Conservation (phyloP, 345 rosid genomes). For the Salix caprea region DNA sequence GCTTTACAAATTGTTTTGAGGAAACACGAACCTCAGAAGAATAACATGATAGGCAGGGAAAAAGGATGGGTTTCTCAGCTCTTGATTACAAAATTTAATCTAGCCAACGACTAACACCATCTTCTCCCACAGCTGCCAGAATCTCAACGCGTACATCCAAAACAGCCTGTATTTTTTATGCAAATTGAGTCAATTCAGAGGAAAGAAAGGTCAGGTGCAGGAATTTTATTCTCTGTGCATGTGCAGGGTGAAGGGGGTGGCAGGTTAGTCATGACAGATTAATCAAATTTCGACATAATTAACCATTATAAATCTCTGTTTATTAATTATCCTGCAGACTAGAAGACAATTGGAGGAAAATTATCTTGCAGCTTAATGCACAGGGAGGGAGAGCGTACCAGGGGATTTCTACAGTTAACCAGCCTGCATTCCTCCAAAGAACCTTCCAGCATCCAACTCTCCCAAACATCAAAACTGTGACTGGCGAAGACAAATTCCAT, state of each 20-base stretch:
- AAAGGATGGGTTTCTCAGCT: slow-evolving; percentile 3
- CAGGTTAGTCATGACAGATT: not conserved
- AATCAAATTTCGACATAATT: not conserved
- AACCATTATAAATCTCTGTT: not conserved
- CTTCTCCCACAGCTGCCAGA: slow-evolving; percentile 72
- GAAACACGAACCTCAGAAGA: slow-evolving; percentile 20
- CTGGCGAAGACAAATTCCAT: slow-evolving; percentile 97
- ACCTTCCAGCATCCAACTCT: slow-evolving; percentile 95
- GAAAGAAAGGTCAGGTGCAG: not conserved
- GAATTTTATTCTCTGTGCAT: not conserved
- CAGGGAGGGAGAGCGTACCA: slow-evolving; percentile 36
- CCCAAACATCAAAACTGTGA: slow-evolving; percentile 99
- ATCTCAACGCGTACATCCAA: slow-evolving; percentile 77
- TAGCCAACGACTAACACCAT: slow-evolving; percentile 86
- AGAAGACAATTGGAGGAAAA: not conserved
- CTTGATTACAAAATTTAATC: slow-evolving; percentile 40
- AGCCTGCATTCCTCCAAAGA: slow-evolving; percentile 81
- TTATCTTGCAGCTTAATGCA: not conserved
- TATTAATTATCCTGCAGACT: not conserved
- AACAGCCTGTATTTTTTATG: slow-evolving; percentile 56
- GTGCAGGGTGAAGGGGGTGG: not conserved
- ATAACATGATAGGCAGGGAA: slow-evolving; percentile 3
- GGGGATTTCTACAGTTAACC: slow-evolving; percentile 78
- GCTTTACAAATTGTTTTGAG: slow-evolving; percentile 37
- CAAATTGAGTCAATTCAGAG: slow-evolving; percentile 9